These are phyloP conservation scores for Chalciporus sphaerocephalus DNA, from an alignment of 768 basidiomycete species.

Conservation along the genomic window DNA sequence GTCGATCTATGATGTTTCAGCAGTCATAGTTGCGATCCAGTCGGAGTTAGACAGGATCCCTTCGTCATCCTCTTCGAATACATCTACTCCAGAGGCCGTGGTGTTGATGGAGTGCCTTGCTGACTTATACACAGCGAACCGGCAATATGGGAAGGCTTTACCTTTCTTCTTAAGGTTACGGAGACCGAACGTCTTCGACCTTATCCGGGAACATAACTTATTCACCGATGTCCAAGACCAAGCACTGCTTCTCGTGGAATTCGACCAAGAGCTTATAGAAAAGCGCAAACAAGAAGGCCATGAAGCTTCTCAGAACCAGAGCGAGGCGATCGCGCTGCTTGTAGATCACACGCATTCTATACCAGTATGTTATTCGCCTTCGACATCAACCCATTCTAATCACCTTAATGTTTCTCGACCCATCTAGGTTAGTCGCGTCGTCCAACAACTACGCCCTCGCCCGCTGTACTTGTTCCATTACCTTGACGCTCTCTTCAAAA, in stretches of 20 bases:
- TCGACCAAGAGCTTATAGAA: constrained; percentile 82
- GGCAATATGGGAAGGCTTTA: constrained; percentile 91
- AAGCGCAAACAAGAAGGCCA: constrained; percentile 44
- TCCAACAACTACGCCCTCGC: constrained; percentile 73
- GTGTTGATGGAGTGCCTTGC: constrained; percentile 92
- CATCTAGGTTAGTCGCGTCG: constrained; percentile 77
- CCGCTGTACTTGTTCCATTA: constrained; percentile 89
- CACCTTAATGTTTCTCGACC: background rate
- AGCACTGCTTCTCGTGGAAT: constrained; percentile 87
- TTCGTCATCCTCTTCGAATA: constrained; percentile 43
- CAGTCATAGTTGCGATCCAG: constrained; percentile 86
- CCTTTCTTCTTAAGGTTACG: constrained; percentile 86
- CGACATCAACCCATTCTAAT: background rate
- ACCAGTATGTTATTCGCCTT: constrained; percentile 52
- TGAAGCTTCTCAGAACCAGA: constrained; percentile 42
- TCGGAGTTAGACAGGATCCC: constrained; percentile 68
- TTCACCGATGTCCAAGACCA: constrained; percentile 96
- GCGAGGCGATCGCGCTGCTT: constrained; percentile 79
- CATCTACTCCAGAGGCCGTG: constrained; percentile 43
- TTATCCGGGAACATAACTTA: constrained; percentile 89
- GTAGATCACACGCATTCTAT: constrained; percentile 96
- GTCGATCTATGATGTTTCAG: constrained; percentile 82
- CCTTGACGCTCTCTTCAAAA: constrained; percentile 83
- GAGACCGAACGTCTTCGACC: constrained; percentile 85
- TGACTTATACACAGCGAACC: constrained; percentile 84